Evolutionary conservation across 2,329 filamentous ascomycete genomes (phyloP).

Genomic region (Sarocladium oryzae): DNA sequence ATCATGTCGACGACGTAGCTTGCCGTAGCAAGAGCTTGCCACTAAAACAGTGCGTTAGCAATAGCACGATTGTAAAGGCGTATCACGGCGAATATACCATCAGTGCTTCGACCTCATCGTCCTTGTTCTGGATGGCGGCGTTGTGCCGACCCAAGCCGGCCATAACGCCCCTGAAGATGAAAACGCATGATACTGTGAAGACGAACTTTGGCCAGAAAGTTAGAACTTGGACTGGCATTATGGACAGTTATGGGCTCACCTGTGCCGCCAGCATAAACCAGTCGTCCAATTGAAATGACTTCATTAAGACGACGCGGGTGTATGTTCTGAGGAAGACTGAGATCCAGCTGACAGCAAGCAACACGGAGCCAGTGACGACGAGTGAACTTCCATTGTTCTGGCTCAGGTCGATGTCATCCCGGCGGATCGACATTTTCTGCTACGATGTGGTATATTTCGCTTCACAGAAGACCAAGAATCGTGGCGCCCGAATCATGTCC

Average conservation of each 20-base stretch:
- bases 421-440: slow-evolving; percentile 18
- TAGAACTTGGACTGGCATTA: not conserved
- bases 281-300: slow-evolving; percentile 42
- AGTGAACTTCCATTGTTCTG: slow-evolving; percentile 34
- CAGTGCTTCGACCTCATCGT: slow-evolving; percentile 36
- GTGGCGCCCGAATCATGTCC: slow-evolving; percentile 2
- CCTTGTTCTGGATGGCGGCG: slow-evolving; percentile 30
- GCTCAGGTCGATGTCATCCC: slow-evolving; percentile 24
- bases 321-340: slow-evolving; percentile 38
- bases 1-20: slow-evolving; percentile 48
- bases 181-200: slow-evolving; percentile 41
- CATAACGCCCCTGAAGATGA: slow-evolving; percentile 36
- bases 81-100: slow-evolving; percentile 28
- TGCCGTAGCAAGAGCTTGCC: slow-evolving; percentile 44
- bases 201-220: slow-evolving; percentile 24
- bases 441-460: too few species aligned
- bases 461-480: not conserved
- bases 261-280: slow-evolving; percentile 47
- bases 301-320: slow-evolving; percentile 36
- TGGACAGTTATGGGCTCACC: slow-evolving; percentile 23
- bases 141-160: slow-evolving; percentile 43
- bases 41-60: slow-evolving; percentile 24
- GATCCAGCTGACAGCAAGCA: slow-evolving; percentile 35
- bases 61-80: not conserved
- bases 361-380: slow-evolving; percentile 27